Base-by-base conservation (phyloP, 306 rosid genomes). In the Quercus variabilis region DNA sequence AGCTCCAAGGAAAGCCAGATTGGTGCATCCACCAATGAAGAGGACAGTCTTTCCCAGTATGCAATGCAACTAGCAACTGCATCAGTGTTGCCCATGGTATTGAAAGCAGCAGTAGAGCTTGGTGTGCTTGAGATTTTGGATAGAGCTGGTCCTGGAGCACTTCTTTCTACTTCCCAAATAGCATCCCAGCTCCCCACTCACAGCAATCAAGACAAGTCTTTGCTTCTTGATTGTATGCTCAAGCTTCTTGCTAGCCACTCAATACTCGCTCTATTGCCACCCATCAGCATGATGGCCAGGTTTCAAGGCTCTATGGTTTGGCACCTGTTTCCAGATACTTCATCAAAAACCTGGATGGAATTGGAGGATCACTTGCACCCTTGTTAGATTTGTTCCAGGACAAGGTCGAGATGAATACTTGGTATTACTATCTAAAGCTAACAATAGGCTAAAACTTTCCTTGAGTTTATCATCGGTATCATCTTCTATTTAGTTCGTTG, bases 21-120 rank as follows among this genome's bases (percentile, higher is more conserved):
- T 13, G 83, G 74, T 55, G 74, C 52, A 55, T 74, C 71, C 57
- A 13, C 17, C 19, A n/a, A 55, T 52, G 59, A 73, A 38, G 78
- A 79, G 57, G 77, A 64, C 21, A 62, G 19, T 28, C 54, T 64
- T 35, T 51, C 81, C 41, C 49, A 69, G 17, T 71, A 79, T 60
- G 81, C 80, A 11, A 70, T 75, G 83, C 80, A 63, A 31, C 65
- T 75, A 4, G 65, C 21, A 31, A 83, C 71, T 23, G 57, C 81
- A 31, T 75, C 83, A 21, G 35, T 83, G 5, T 18, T 60, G 17
- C 78, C 81, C 5, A 60, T 55, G 68, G 79, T 64, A 23, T 30
- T 79, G 20, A 83, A 83, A 83, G 78, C 84, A 55, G 59, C 84
- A 54, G 19, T 71, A 64, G 81, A 83, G n/a, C 55, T 79, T 65